Evolutionary conservation across 208 protist genomes (phyloP).

Genomic region (Trypanosoma cruzi): DNA sequence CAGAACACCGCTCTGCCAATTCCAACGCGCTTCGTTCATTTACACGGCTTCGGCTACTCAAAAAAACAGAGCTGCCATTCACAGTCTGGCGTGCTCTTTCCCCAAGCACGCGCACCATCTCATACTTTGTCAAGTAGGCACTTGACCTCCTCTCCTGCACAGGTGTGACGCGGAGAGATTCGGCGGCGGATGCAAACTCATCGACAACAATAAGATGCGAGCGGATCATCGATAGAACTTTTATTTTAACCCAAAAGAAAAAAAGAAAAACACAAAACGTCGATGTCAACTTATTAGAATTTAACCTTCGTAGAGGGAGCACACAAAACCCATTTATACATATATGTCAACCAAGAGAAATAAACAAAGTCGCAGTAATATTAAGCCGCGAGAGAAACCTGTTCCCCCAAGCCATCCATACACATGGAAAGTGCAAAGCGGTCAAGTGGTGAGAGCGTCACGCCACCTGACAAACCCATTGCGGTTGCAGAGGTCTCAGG

Average conservation of each 20-base stretch:
- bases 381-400: slow-evolving; percentile 4
- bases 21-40: slow-evolving; percentile 43
- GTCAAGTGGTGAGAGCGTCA: slow-evolving; percentile 32
- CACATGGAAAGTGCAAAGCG: slow-evolving; percentile 37
- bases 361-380: no score
- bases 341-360: no score
- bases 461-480: not conserved
- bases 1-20: slow-evolving; percentile 65
- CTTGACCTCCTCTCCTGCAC: slow-evolving; percentile 58
- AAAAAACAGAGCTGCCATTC: slow-evolving; percentile 51
- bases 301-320: not conserved
- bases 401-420: slow-evolving; percentile 33
- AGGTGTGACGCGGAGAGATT: slow-evolving; percentile 55
- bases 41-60: slow-evolving; percentile 17
- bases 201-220: slow-evolving; percentile 60
- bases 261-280: slow-evolving; percentile 14
- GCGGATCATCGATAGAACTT: slow-evolving; percentile 40
- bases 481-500: not conserved
- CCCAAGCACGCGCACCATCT: slow-evolving; percentile 78
- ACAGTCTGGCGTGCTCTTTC: slow-evolving; percentile 85
- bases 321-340: no score
- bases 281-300: slow-evolving; percentile 9
- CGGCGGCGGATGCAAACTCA: slow-evolving; percentile 41
- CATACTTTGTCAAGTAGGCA: slow-evolving; percentile 86
- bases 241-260: not conserved